Conservation (phyloP, 257 asterid species). For the Jacaranda mimosifolia region DNA sequence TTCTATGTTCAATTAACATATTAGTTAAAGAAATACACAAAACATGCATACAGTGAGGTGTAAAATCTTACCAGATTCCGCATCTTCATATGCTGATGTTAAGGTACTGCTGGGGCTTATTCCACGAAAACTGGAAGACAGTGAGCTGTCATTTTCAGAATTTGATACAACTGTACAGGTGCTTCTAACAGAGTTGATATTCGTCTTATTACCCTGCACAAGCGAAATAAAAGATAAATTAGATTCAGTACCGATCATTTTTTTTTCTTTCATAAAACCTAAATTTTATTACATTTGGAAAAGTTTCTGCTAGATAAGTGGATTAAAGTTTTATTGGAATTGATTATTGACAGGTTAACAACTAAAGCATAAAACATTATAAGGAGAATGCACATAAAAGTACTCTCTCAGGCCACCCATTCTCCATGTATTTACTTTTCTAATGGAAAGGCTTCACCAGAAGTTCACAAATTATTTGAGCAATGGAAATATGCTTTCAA, state of each 20-base stretch:
- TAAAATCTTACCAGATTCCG: conserved; percentile 73
- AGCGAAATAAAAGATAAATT: conserved; percentile 1
- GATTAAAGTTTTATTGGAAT: conserved; percentile 19
- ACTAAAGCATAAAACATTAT: not conserved
- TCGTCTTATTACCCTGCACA: conserved; percentile 80
- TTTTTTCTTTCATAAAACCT: conserved; percentile 20
- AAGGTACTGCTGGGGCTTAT: conserved; percentile 90
- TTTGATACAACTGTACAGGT: conserved; percentile 51
- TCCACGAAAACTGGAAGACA: conserved; percentile 66
- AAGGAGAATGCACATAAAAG: not conserved
- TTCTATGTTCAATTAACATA: too few species aligned
- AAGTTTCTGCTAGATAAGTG: too few species aligned
- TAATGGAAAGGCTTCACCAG: conserved; percentile 13
- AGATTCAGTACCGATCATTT: conserved; percentile 9
- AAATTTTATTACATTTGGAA: conserved; percentile 26
- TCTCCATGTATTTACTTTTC: conserved; percentile 24
- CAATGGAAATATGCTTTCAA: conserved; percentile 22
- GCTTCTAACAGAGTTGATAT: conserved; percentile 53
- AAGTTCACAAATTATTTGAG: conserved; percentile 26
- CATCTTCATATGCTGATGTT: conserved; percentile 85
- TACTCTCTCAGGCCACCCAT: conserved; percentile 24
- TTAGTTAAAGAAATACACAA: too few species aligned
- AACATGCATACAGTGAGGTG: not conserved
- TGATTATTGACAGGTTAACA: not conserved
- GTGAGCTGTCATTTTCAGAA: conserved; percentile 69